phyloP scores from a whole-genome alignment of 495 filamentous ascomycete species.

The Delitschia confertaspora region DNA sequence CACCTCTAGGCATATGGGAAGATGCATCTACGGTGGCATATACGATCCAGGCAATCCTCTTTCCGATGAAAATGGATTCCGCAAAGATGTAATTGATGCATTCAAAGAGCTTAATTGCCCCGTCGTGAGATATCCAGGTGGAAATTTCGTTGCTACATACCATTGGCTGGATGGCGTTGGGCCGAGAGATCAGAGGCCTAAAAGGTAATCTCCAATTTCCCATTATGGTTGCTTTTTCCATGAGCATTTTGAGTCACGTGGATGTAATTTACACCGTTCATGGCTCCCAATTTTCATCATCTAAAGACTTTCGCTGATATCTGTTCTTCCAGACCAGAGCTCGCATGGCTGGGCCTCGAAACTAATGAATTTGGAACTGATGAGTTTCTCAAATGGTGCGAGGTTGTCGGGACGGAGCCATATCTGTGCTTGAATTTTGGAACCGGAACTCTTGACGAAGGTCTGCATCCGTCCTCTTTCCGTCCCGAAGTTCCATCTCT shows the following conservation, averaged over 20 bases:
- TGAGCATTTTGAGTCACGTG: too few species aligned
- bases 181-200: conserved; percentile 55
- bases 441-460: conserved; percentile 64
- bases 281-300: too few species aligned
- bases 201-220: too few species aligned
- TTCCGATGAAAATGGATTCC: conserved; percentile 66
- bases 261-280: too few species aligned
- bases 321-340: conserved; percentile 54
- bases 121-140: conserved; percentile 69
- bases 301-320: too few species aligned
- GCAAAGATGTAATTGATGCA: conserved; percentile 62
- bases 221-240: background rate
- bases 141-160: conserved; percentile 74
- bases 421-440: conserved; percentile 71
- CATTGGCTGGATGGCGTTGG: conserved; percentile 76
- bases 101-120: conserved; percentile 62
- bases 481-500: background rate
- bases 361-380: conserved; percentile 72
- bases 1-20: conserved; percentile 59
- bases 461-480: conserved; percentile 31
- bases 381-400: conserved; percentile 75
- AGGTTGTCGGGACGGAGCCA: conserved; percentile 58
- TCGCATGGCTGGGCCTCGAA: conserved; percentile 68
- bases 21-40: conserved; percentile 78
- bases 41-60: conserved; percentile 63